A percentile compares a stretch with the other conserved stretches of the same genome.
Evolutionary conservation across 345 rosid species (phyloP).

Genomic region (Gossypium herbaceum): DNA sequence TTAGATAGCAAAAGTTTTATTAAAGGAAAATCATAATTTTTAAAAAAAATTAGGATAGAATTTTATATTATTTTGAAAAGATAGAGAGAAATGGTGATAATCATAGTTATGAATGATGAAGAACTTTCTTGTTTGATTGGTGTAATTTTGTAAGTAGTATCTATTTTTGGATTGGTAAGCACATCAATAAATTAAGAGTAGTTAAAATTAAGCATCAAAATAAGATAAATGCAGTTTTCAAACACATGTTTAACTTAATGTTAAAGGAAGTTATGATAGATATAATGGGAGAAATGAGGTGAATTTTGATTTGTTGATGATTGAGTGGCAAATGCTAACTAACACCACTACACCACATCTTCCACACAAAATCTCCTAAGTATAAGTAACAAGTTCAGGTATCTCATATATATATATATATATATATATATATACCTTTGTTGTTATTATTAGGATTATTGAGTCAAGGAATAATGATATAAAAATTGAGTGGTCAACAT

Average conservation of each 20-base stretch:
- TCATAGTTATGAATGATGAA: neutral
- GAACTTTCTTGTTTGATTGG: neutral
- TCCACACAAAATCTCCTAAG: too few species aligned
- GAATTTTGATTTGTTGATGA: neutral
- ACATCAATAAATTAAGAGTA: neutral
- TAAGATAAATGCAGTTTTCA: neutral
- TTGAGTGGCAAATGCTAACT: neutral
- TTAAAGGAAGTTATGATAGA: neutral
- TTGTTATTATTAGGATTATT: too few species aligned
- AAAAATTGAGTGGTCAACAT: too few species aligned
- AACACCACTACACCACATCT: neutral
- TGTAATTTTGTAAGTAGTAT: neutral
- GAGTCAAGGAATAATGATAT: too few species aligned
- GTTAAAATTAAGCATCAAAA: slow-evolving; percentile 7
- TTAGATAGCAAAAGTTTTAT: neutral
- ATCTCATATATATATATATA: too few species aligned
- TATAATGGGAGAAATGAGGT: neutral
- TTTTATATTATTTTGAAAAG: neutral
- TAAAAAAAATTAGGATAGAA: too few species aligned
- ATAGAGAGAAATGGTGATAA: neutral
- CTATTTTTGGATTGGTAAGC: neutral
- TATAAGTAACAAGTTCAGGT: too few species aligned
- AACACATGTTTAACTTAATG: neutral
- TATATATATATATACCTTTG: neutral
- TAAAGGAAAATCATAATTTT: neutral